Evolutionary conservation across 139 green algal species (phyloP), one percentile per base, ranked within the genome.

Genomic region (Coccomyxa sp.): DNA sequence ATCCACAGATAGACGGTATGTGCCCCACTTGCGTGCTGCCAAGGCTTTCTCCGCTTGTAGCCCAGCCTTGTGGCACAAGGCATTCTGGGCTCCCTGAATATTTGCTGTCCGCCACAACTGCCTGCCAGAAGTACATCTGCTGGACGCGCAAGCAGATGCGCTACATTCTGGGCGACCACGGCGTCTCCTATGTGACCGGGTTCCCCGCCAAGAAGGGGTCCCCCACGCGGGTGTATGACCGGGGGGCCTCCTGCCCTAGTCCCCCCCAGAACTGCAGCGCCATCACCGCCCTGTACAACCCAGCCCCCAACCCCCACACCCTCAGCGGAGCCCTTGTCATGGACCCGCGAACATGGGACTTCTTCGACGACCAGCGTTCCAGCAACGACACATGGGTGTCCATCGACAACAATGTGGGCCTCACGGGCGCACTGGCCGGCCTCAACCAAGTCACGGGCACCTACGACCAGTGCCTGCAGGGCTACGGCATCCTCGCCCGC

Each of bases 321-420:
- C 84, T 95, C 0, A 83, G 80, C 27, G 93, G 93, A 4, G 91
- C 89, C 10, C 86, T 96, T 23, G 88, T 96, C 17, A 88, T 91
- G 23, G 90, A 88, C 59, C 30, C 78, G n/a, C 68, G 82, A 16
- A 77, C 32, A 13, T 85, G 77, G 38, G 90, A 93, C 84, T 81
- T 82, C 71, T 93, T 89, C 79, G 57, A 86, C 45, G 90, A 93
- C 63, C 30, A 79, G 45, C 81, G 87, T 17, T 81, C 77, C n/a
- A 31, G 45, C 28, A 88, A 90, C 76, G 82, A 83, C 81, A 89
- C 82, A 31, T 75, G 66, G 18, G 86, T 92, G 21, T 81, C 79
- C 31, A 81, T 91, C 16, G 86, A 91, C 58, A 86, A 88, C 79
- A 92, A 93, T 67, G 89, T 87, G 21, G 88, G 87, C 12, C 82